These are phyloP conservation scores for Epichloe amarillans DNA, from an alignment of 2,329 filamentous ascomycete species.

Conservation along the genomic window DNA sequence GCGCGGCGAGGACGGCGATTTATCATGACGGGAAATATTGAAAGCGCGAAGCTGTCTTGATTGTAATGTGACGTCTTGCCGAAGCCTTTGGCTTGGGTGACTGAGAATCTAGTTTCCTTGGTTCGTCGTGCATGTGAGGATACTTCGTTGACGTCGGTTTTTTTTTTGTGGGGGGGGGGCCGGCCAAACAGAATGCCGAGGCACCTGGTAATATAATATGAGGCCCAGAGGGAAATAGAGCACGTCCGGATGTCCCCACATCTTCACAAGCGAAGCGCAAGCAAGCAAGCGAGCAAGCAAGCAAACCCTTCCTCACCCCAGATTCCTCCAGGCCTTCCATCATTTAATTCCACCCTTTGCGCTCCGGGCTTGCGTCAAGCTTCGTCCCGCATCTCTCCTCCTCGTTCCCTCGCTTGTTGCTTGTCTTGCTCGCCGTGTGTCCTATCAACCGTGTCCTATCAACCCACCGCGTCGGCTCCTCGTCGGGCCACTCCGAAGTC, in stretches of 20 bases:
- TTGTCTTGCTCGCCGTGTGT: background rate
- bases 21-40: too few species aligned
- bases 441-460: background rate
- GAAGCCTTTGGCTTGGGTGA: too few species aligned
- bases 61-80: too few species aligned
- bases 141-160: too few species aligned
- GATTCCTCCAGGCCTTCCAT: background rate
- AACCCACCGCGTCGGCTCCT: background rate
- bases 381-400: background rate
- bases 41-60: too few species aligned
- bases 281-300: too few species aligned
- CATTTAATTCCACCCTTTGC: background rate
- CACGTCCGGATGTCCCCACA: background rate
- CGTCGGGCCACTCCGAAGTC: constrained; percentile 2
- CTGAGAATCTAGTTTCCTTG: too few species aligned
- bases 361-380: background rate
- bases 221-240: background rate
- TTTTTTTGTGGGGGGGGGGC: too few species aligned
- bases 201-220: too few species aligned
- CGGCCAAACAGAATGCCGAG: too few species aligned
- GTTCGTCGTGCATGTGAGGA: too few species aligned
- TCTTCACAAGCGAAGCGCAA: background rate
- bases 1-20: too few species aligned
- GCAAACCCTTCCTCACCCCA: background rate
- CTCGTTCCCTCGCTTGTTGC: background rate